Conservation (phyloP, 495 filamentous ascomycete genomes). For the Delitschia confertaspora region DNA sequence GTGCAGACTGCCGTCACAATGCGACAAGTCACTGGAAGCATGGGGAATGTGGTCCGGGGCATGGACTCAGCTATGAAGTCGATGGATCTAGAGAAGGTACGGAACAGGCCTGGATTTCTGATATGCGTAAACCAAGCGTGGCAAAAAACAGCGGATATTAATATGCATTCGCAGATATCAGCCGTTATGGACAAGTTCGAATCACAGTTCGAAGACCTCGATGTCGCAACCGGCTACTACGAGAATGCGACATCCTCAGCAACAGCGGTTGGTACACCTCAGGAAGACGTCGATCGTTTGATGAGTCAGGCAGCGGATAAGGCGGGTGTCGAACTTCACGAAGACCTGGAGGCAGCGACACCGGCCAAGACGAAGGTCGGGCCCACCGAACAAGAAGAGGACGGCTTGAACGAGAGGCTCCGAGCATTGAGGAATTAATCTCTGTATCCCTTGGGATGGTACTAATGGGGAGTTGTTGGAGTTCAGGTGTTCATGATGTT, state of each 20-base stretch:
- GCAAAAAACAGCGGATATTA: not conserved
- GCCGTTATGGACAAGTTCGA: constrained; percentile 69
- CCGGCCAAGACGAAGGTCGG: constrained; percentile 34
- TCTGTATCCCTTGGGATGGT: no score
- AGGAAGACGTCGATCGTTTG: constrained; percentile 74
- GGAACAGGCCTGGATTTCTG: not conserved
- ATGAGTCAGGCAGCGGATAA: constrained; percentile 76
- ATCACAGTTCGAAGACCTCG: constrained; percentile 74
- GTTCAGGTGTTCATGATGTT: constrained; percentile 2
- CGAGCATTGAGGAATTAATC: constrained; percentile 41
- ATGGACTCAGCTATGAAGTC: constrained; percentile 58
- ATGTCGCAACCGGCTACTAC: constrained; percentile 73
- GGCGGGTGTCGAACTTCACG: constrained; percentile 63
- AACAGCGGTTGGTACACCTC: constrained; percentile 66
- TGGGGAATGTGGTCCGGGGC: constrained; percentile 55
- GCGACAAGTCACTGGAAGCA: constrained; percentile 54
- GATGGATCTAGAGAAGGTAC: constrained; percentile 62
- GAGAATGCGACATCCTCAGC: constrained; percentile 69
- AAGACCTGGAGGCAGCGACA: constrained; percentile 53
- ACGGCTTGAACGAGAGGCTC: constrained; percentile 40
- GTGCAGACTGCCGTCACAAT: constrained; percentile 62
- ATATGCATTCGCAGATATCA: constrained; percentile 40
- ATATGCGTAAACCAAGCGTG: not conserved
- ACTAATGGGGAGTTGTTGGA: not conserved
- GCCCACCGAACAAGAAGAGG: constrained; percentile 39